Evolutionary conservation across 1,139 yeast species (phyloP).

Genomic region (Blastobotrys ciferrii): DNA sequence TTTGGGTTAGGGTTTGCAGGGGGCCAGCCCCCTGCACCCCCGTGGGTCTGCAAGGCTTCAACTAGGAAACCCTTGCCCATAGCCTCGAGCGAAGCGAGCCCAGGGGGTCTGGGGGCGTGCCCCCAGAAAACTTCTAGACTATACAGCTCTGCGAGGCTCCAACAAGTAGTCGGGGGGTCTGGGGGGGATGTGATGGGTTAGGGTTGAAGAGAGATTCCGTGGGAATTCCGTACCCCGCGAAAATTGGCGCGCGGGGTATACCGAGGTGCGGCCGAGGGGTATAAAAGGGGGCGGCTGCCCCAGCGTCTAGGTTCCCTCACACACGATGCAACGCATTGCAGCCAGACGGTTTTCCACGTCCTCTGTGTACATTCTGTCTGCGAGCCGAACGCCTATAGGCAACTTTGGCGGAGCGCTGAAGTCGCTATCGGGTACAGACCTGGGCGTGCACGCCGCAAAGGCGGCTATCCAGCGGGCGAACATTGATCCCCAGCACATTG

Average conservation of each 20-base stretch:
- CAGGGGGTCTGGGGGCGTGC: no score
- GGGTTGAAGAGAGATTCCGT: no score
- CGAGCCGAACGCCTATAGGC: slow-evolving; percentile 61
- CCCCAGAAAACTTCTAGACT: no score
- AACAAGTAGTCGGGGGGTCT: no score
- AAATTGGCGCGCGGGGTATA: neutral
- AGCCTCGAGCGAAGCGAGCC: no score
- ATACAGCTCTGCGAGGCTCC: no score
- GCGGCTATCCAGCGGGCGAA: slow-evolving; percentile 55
- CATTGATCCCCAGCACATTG: slow-evolving; percentile 49
- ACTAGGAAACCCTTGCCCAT: no score
- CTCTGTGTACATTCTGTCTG: slow-evolving; percentile 51
- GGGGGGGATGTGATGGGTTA: no score
- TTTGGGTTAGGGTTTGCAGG: no score
- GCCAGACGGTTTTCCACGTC: slow-evolving; percentile 10
- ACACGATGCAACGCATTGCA: slow-evolving; percentile 11
- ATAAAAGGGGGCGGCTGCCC: slow-evolving; percentile 2
- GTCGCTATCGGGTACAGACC: slow-evolving; percentile 50
- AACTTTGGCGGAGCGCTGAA: slow-evolving; percentile 55
- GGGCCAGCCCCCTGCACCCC: no score
- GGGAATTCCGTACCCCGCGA: neutral
- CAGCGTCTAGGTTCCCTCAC: neutral
- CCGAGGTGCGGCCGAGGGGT: slow-evolving; percentile 9
- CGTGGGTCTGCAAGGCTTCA: no score
- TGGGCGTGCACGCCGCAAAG: slow-evolving; percentile 56